Evolutionary conservation across 345 rosid species (phyloP).

Genomic region (Lumnitzera littorea): DNA sequence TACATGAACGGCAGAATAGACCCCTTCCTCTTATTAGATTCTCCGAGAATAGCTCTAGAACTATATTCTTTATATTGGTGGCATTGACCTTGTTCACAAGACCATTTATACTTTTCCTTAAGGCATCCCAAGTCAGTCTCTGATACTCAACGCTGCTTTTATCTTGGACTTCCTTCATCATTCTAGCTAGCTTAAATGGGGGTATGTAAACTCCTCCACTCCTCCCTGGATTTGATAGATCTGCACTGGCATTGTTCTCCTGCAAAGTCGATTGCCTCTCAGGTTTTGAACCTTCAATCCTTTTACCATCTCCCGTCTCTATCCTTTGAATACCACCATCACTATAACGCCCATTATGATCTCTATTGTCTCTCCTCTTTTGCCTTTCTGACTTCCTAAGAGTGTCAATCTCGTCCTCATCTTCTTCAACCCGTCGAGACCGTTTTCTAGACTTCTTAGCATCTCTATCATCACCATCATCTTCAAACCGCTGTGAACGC

Average conservation of each 20-base stretch:
- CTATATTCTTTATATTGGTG: conserved; percentile 76
- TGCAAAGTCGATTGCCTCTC: conserved; percentile 9
- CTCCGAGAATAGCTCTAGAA: conserved; percentile 81
- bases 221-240: conserved; percentile 32
- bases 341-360: too few species aligned
- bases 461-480: conserved; percentile 14
- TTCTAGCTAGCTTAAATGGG: conserved; percentile 77
- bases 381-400: too few species aligned
- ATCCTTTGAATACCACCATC: conserved; percentile 5
- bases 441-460: conserved; percentile 21
- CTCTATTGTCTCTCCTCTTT: too few species aligned
- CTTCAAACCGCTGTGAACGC: conserved; percentile 6
- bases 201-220: conserved; percentile 90
- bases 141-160: conserved; percentile 81
- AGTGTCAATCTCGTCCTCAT: conserved; percentile 10
- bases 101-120: conserved; percentile 86
- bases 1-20: conserved; percentile 80
- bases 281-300: conserved; percentile 23
- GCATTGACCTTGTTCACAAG: conserved; percentile 89
- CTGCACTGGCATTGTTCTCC: conserved; percentile 33
- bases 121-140: conserved; percentile 92
- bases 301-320: conserved; percentile 23
- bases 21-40: conserved; percentile 90
- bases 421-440: conserved; percentile 20
- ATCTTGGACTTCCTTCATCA: conserved; percentile 88